Percentiles rank a stretch among this genome's conserved stretches.
Conservation (phyloP, 2,329 filamentous ascomycete genomes). For the Cladophialophora psammophila region DNA sequence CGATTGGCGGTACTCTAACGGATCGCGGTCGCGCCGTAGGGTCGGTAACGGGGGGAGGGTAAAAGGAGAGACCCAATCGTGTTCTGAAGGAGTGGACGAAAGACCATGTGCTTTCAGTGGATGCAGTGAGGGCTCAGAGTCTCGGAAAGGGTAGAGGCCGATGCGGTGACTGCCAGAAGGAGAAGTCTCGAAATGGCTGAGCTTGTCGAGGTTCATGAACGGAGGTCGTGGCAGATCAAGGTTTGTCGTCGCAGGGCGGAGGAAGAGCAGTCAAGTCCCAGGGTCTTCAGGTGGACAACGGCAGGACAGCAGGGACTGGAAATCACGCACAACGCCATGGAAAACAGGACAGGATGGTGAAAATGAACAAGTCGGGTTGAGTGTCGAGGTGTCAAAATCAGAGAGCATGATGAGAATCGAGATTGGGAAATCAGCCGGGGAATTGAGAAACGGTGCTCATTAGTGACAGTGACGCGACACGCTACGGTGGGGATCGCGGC, state of each 20-base stretch:
- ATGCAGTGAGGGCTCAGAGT: conserved; percentile 1
- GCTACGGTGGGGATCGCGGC: conserved; percentile 17
- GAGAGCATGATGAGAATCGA: conserved; percentile 23
- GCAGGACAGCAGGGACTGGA: conserved; percentile 6
- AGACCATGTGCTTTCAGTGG: conserved; percentile 28
- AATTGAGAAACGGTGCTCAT: conserved; percentile 10
- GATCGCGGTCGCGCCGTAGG: conserved; percentile 35
- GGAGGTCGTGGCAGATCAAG: conserved; percentile 20
- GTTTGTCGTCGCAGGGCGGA: conserved; percentile 20
- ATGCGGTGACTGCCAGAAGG: conserved; percentile 22
- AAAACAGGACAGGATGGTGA: conserved; percentile 14
- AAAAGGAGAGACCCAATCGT: conserved; percentile 39
- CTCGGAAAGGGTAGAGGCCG: background rate
- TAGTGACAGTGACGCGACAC: conserved; percentile 26
- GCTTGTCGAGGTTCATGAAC: conserved; percentile 40
- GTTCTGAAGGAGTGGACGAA: conserved; percentile 37
- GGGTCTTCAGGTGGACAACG: conserved; percentile 14
- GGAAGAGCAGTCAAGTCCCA: conserved; percentile 20
- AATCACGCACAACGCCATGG: conserved; percentile 32
- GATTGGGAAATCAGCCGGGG: conserved; percentile 34
- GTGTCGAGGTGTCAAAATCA: conserved; percentile 33
- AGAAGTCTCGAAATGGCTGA: conserved; percentile 25
- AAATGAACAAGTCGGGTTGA: conserved; percentile 13
- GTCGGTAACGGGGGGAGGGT: conserved; percentile 40
- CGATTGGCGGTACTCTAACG: conserved; percentile 26